phyloP scores from a whole-genome alignment of 2,329 filamentous ascomycete genomes.

The Arthrinium phaeospermum region DNA sequence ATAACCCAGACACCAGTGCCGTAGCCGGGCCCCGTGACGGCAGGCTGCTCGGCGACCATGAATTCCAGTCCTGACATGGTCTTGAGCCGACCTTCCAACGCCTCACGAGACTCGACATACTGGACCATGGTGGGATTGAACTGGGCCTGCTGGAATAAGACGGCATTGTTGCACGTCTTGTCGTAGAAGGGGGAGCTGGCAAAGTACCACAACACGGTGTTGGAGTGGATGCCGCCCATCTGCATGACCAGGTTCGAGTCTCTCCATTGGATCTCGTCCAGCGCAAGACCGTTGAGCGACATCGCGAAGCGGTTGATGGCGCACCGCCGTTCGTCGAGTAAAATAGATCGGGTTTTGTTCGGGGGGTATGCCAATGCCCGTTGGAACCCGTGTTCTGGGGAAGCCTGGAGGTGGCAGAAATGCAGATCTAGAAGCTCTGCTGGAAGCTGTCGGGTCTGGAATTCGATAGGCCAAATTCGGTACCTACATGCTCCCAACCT shows the following conservation, averaged over 20 bases:
- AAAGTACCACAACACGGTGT: constrained; percentile 72
- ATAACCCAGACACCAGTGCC: constrained; percentile 73
- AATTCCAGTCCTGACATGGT: constrained; percentile 73
- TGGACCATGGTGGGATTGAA: constrained; percentile 64
- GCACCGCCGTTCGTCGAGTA: background rate
- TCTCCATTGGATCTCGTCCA: constrained; percentile 73
- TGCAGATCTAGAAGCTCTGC: background rate
- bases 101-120: constrained; percentile 64
- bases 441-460: background rate
- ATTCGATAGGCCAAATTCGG: background rate
- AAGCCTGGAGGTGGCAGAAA: background rate
- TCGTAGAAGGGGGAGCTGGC: constrained; percentile 72
- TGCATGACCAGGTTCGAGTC: constrained; percentile 54
- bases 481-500: background rate
- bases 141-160: constrained; percentile 66
- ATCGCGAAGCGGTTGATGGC: constrained; percentile 4
- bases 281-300: constrained; percentile 42
- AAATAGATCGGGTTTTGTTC: background rate
- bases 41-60: constrained; percentile 68
- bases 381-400: background rate
- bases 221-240: constrained; percentile 67
- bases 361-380: background rate
- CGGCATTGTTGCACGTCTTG: constrained; percentile 69
- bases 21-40: constrained; percentile 64
- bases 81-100: constrained; percentile 66